Conservation (phyloP, 2,329 filamentous ascomycete species). For the Nemania sp. region DNA sequence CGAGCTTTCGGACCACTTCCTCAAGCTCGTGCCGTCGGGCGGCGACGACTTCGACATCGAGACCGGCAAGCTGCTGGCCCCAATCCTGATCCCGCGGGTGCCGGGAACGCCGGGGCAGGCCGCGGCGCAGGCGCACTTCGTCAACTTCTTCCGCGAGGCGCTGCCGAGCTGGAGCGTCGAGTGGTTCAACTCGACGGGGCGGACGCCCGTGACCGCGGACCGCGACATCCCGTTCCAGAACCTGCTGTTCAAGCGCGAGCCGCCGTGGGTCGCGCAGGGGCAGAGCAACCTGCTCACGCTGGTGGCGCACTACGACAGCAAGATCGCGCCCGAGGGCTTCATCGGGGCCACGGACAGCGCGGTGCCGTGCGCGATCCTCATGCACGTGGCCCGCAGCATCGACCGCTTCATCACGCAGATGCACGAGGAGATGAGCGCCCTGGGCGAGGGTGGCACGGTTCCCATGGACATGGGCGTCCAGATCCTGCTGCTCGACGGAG, state of each 20-base stretch:
- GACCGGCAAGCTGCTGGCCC: slow-evolving; percentile 70
- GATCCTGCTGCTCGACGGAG: slow-evolving; percentile 79
- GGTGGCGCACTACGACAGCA: slow-evolving; percentile 85
- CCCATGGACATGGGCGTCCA: slow-evolving; percentile 77
- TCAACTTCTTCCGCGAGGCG: slow-evolving; percentile 67
- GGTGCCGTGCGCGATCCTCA: slow-evolving; percentile 80
- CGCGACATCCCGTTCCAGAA: slow-evolving; percentile 75
- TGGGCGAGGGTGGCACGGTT: slow-evolving; percentile 55
- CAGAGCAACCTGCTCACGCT: slow-evolving; percentile 75
- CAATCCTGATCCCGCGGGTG: slow-evolving; percentile 75
- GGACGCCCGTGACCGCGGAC: slow-evolving; percentile 66
- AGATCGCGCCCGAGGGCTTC: slow-evolving; percentile 72
- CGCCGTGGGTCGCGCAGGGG: slow-evolving; percentile 72
- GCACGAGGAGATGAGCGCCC: slow-evolving; percentile 69
- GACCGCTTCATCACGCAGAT: slow-evolving; percentile 74
- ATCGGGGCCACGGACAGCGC: slow-evolving; percentile 86
- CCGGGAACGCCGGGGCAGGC: slow-evolving; percentile 72
- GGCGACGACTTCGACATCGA: slow-evolving; percentile 74
- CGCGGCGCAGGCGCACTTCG: slow-evolving; percentile 72
- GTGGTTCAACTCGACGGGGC: slow-evolving; percentile 76
- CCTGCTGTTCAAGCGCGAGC: slow-evolving; percentile 75
- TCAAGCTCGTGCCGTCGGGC: slow-evolving; percentile 65
- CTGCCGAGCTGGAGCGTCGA: slow-evolving; percentile 73
- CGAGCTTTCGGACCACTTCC: slow-evolving; percentile 66
- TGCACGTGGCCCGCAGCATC: slow-evolving; percentile 74